phyloP scores from a whole-genome alignment of 129 eudicot genomes.

The Ambrosia trifida region DNA sequence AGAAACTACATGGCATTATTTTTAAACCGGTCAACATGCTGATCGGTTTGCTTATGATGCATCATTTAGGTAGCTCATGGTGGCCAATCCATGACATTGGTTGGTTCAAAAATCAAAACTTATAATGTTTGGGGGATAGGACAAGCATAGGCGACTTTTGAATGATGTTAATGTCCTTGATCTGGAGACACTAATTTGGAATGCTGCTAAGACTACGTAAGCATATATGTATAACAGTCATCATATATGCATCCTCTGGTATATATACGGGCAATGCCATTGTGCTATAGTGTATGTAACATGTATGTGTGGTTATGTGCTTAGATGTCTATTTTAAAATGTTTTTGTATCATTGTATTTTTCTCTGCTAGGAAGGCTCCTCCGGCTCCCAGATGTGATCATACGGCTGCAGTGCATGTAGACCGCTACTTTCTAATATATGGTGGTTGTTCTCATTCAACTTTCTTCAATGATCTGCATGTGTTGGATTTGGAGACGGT shows the following conservation, averaged over 20 bases:
- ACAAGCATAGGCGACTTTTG: conserved; percentile 57
- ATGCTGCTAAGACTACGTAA: conserved; percentile 69
- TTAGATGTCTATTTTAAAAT: conserved; percentile 5
- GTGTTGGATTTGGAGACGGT: conserved; percentile 86
- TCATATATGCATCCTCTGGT: background rate
- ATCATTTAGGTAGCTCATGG: conserved; percentile 73
- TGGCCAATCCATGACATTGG: conserved; percentile 83
- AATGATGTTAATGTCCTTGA: conserved; percentile 89
- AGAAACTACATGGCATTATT: background rate
- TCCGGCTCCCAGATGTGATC: conserved; percentile 98
- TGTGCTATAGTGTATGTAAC: conserved; percentile 9
- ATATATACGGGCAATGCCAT: conserved; percentile 1
- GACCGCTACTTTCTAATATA: conserved; percentile 81
- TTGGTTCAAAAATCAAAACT: conserved; percentile 86
- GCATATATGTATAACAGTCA: background rate
- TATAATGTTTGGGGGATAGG: conserved; percentile 98
- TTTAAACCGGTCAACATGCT: conserved; percentile 22
- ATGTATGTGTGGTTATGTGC: background rate
- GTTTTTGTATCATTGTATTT: conserved; percentile 27
- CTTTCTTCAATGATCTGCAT: conserved; percentile 76
- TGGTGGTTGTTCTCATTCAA: conserved; percentile 97
- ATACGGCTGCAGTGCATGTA: conserved; percentile 79
- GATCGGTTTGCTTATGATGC: conserved; percentile 12
- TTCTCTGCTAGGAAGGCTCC: conserved; percentile 66
- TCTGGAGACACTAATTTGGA: conserved; percentile 82